Evolutionary conservation across 495 filamentous ascomycete species (phyloP).

Genomic region (Xanthoparmelia taractica): DNA sequence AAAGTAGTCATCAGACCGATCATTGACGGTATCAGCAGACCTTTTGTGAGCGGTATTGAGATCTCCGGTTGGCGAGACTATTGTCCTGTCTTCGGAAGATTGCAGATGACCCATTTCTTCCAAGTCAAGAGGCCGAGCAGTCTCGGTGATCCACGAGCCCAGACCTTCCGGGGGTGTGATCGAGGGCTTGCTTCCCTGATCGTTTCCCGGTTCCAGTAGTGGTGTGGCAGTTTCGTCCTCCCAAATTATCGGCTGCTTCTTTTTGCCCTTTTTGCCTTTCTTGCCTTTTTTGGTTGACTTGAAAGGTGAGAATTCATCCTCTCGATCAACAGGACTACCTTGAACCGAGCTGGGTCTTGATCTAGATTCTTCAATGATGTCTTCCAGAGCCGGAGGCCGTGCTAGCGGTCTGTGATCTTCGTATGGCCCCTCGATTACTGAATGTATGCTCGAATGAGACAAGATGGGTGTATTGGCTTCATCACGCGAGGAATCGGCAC

Average conservation of each 20-base stretch:
- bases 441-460: neutral
- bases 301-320: constrained; percentile 2
- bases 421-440: neutral
- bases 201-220: constrained; percentile 2
- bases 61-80: neutral
- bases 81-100: neutral
- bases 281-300: constrained; percentile 15
- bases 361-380: constrained; percentile 20
- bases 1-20: constrained; percentile 17
- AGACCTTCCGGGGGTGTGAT: neutral
- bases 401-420: constrained; percentile 14
- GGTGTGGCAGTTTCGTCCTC: constrained; percentile 21
- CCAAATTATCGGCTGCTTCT: constrained; percentile 18
- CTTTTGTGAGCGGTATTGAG: neutral
- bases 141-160: neutral
- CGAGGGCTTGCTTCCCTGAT: neutral
- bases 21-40: neutral
- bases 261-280: constrained; percentile 24
- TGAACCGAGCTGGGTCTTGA: constrained; percentile 16
- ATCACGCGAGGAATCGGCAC: neutral
- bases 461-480: neutral
- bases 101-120: constrained; percentile 7
- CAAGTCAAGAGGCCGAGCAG: constrained; percentile 5
- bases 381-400: constrained; percentile 16
- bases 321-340: neutral